A percentile compares a stretch with the other conserved stretches of the same genome.
These are phyloP conservation scores for Plasmodium yoelii DNA, from an alignment of 169 alveolate species.

Conservation along the genomic window DNA sequence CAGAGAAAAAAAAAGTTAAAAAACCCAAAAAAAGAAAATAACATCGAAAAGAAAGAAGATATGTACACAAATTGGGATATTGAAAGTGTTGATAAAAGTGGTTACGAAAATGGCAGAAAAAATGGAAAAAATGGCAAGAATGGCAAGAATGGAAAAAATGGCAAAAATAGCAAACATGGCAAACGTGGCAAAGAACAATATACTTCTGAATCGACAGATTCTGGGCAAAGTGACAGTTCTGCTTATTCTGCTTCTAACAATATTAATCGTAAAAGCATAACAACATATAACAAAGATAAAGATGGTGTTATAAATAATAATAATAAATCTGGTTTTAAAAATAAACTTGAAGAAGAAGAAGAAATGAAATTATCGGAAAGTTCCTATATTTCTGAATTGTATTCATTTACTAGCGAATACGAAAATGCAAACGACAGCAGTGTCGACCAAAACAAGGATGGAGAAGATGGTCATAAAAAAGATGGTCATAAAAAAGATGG, in stretches of 20 bases:
- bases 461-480: too few species aligned
- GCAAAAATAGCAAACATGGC: too few species aligned
- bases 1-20: neutral
- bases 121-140: too few species aligned
- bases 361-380: too few species aligned
- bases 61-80: neutral
- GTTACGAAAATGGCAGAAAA: neutral
- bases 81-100: slow-evolving; percentile 9
- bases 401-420: neutral
- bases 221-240: too few species aligned
- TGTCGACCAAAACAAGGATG: neutral
- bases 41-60: neutral
- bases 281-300: neutral
- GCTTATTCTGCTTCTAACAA: too few species aligned
- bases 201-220: too few species aligned
- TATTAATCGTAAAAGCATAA: neutral
- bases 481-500: too few species aligned
- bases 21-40: slow-evolving; percentile 11
- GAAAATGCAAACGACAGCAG: neutral
- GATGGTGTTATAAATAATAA: neutral
- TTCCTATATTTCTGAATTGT: too few species aligned
- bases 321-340: too few species aligned
- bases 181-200: too few species aligned
- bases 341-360: neutral
- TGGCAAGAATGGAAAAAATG: too few species aligned